A percentile compares a stretch with the other conserved stretches of the same genome.
These are phyloP conservation scores for Penicillium sp. DNA, from an alignment of 2,329 filamentous ascomycete genomes.

Conservation along the genomic window DNA sequence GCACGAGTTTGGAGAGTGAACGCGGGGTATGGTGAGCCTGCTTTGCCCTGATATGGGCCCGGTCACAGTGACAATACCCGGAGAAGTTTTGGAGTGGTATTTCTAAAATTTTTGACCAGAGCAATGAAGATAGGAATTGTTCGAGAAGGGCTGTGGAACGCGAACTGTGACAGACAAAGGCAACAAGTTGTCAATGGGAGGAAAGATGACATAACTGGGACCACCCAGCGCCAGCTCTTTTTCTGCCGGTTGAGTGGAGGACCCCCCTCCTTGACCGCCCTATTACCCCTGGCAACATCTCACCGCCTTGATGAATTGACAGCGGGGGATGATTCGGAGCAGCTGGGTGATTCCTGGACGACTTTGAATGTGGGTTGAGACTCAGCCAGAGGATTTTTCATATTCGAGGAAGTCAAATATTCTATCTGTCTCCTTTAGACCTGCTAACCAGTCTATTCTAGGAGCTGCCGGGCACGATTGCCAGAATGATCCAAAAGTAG, in stretches of 20 bases:
- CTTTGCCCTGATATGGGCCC: background rate
- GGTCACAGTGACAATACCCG: background rate
- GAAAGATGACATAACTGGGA: conserved; percentile 11
- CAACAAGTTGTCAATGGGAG: background rate
- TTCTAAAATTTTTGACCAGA: background rate
- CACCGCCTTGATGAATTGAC: background rate
- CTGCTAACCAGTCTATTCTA: background rate
- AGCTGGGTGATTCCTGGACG: background rate
- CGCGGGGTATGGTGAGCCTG: conserved; percentile 1
- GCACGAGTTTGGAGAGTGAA: background rate
- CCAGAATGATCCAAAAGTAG: too few relatives aligned
- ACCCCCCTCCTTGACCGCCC: background rate
- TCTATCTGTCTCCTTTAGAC: background rate
- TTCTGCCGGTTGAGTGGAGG: conserved; percentile 4
- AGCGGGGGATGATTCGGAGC: background rate
- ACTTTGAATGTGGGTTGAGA: background rate
- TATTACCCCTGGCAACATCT: background rate
- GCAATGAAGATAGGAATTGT: background rate
- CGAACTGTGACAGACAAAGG: background rate
- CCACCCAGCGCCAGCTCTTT: background rate
- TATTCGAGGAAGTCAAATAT: background rate
- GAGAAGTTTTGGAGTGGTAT: background rate
- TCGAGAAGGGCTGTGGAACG: background rate
- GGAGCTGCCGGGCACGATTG: too few relatives aligned
- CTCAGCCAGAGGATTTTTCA: background rate